phyloP scores from a whole-genome alignment of 1,139 yeast genomes.

The Arxiozyma telluris region DNA sequence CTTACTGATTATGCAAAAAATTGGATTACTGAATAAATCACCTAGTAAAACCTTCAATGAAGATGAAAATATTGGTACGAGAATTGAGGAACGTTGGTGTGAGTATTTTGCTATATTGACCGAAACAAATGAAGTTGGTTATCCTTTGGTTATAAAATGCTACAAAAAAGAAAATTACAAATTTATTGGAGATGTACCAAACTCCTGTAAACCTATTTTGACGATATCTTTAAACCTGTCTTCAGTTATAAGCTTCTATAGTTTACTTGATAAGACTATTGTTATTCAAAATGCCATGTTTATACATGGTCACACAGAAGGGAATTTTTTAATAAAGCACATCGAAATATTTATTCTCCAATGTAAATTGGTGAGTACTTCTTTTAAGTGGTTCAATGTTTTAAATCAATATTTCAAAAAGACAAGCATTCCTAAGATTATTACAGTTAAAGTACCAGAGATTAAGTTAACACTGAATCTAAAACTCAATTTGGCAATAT shows the following conservation, averaged over 20 bases:
- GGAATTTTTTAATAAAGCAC: constrained; percentile 5
- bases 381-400: constrained; percentile 57
- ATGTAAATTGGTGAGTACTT: constrained; percentile 42
- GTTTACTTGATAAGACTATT: constrained; percentile 59
- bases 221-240: not conserved
- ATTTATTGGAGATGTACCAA: not conserved
- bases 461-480: constrained; percentile 39
- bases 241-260: constrained; percentile 43
- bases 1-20: constrained; percentile 46
- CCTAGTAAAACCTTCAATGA: constrained; percentile 36
- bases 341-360: constrained; percentile 43
- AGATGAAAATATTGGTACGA: constrained; percentile 42
- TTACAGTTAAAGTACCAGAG: constrained; percentile 45
- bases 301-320: not conserved
- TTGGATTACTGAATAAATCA: constrained; percentile 22
- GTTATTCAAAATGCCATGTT: constrained; percentile 36
- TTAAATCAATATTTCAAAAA: constrained; percentile 37
- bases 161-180: not conserved
- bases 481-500: constrained; percentile 31
- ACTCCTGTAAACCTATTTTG: not conserved
- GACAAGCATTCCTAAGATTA: constrained; percentile 13
- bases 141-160: constrained; percentile 35
- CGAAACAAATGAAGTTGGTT: constrained; percentile 39
- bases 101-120: constrained; percentile 65
- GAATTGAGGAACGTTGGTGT: constrained; percentile 60